Conservation (phyloP, 202 grass and related monocot genomes). For the Panicum virgatum region DNA sequence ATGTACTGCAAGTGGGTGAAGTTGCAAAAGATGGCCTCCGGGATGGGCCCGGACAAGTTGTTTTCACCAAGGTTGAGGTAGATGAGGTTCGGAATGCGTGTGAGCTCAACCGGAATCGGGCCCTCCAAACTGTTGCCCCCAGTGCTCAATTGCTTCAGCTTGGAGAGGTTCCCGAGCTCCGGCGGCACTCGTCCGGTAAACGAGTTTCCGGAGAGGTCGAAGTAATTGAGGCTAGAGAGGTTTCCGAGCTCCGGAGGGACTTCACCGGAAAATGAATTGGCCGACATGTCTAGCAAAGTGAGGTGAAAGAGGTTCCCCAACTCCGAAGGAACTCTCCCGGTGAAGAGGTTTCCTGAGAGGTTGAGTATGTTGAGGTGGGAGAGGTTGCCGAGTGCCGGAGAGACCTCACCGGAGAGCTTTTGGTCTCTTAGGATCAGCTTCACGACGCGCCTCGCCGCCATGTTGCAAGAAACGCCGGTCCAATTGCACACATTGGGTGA, state of each 20-base stretch:
- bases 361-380: slow-evolving; percentile 54
- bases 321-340: slow-evolving; percentile 45
- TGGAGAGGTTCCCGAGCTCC: slow-evolving; percentile 58
- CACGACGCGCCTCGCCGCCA: slow-evolving; percentile 37
- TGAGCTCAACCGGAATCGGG: slow-evolving; percentile 54
- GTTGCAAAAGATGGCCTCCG: slow-evolving; percentile 76
- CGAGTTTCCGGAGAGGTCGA: slow-evolving; percentile 73
- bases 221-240: slow-evolving; percentile 57
- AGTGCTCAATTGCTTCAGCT: slow-evolving; percentile 62
- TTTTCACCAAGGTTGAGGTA: slow-evolving; percentile 80
- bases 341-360: slow-evolving; percentile 55
- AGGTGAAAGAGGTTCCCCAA: slow-evolving; percentile 46
- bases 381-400: slow-evolving; percentile 51
- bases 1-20: slow-evolving; percentile 67
- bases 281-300: slow-evolving; percentile 60
- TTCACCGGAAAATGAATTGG: slow-evolving; percentile 44
- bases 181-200: slow-evolving; percentile 53
- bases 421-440: slow-evolving; percentile 42
- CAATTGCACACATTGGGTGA: slow-evolving; percentile 59
- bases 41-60: slow-evolving; percentile 56
- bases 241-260: slow-evolving; percentile 52
- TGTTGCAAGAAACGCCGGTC: slow-evolving; percentile 68
- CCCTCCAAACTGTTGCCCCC: slow-evolving; percentile 54
- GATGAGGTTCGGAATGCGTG: slow-evolving; percentile 30
- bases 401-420: slow-evolving; percentile 62